phyloP scores from a whole-genome alignment of 2,329 filamentous ascomycete species.

The Triangularia verruculosa region DNA sequence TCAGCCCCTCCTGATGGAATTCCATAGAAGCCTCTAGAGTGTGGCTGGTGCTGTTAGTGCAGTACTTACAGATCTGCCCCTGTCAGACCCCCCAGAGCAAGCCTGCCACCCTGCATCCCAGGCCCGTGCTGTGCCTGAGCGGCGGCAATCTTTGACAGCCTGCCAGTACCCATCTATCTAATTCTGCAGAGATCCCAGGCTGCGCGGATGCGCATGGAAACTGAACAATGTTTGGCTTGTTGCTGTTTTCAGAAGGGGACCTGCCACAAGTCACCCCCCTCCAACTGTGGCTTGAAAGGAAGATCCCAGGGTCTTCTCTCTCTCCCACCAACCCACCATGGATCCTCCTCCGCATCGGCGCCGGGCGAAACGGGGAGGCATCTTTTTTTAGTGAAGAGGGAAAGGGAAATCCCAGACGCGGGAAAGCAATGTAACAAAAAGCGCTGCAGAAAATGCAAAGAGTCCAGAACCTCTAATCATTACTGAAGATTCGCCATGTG shows the following conservation, averaged over 20 bases:
- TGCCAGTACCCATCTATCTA: slow-evolving; percentile 17
- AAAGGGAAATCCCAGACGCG: background rate
- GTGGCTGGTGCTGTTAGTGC: slow-evolving; percentile 26
- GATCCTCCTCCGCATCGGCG: background rate
- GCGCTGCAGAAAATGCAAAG: too few species aligned
- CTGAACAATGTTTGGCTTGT: slow-evolving; percentile 4
- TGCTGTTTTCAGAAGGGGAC: background rate
- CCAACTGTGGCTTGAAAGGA: background rate
- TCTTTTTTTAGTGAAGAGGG: background rate
- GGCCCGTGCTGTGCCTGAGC: background rate
- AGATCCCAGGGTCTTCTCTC: background rate
- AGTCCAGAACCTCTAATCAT: background rate
- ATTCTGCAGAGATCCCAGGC: background rate
- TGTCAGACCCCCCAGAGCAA: background rate
- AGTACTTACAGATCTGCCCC: slow-evolving; percentile 12
- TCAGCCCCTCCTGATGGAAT: slow-evolving; percentile 32
- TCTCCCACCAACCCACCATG: background rate
- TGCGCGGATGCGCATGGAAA: slow-evolving; percentile 22
- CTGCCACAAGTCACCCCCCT: background rate
- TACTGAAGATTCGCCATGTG: background rate
- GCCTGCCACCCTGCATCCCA: background rate
- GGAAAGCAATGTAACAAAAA: background rate
- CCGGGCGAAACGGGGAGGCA: background rate
- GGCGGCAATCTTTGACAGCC: background rate
- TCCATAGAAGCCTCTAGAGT: slow-evolving; percentile 31